Evolutionary conservation across 2,329 filamentous ascomycete genomes (phyloP).

Genomic region (Hymenoscyphus repandus): DNA sequence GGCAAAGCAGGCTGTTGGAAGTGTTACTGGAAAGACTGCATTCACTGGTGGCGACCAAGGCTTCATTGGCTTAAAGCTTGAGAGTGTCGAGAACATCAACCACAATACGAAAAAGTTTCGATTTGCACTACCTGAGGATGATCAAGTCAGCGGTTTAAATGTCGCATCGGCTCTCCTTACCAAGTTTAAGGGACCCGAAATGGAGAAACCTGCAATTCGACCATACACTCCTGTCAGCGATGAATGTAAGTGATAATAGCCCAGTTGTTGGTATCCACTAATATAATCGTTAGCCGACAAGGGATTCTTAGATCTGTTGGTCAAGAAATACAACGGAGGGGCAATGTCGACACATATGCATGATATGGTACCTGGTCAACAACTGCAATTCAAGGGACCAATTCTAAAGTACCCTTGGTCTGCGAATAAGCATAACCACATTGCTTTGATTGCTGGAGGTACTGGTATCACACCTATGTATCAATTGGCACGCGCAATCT

Average conservation of each 20-base stretch:
- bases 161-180: constrained; percentile 86
- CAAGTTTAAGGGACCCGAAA: constrained; percentile 80
- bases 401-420: constrained; percentile 90
- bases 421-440: constrained; percentile 88
- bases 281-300: constrained; percentile 51
- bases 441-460: constrained; percentile 83
- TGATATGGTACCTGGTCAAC: constrained; percentile 73
- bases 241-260: constrained; percentile 52
- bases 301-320: constrained; percentile 80
- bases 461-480: constrained; percentile 98
- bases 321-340: constrained; percentile 88
- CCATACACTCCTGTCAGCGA: constrained; percentile 92
- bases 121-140: constrained; percentile 79
- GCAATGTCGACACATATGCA: constrained; percentile 91
- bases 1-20: constrained; percentile 38
- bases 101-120: constrained; percentile 93
- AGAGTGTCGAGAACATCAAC: constrained; percentile 74
- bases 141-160: constrained; percentile 76
- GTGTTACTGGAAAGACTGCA: constrained; percentile 36
- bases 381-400: constrained; percentile 88
- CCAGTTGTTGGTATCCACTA: constrained; percentile 5
- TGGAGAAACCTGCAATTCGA: constrained; percentile 79
- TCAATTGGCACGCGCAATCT: constrained; percentile 85
- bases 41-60: constrained; percentile 87
- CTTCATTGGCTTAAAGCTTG: constrained; percentile 75